Evolutionary conservation across 1,139 yeast species (phyloP).

Genomic region (Sugiyamaella xylanicola): DNA sequence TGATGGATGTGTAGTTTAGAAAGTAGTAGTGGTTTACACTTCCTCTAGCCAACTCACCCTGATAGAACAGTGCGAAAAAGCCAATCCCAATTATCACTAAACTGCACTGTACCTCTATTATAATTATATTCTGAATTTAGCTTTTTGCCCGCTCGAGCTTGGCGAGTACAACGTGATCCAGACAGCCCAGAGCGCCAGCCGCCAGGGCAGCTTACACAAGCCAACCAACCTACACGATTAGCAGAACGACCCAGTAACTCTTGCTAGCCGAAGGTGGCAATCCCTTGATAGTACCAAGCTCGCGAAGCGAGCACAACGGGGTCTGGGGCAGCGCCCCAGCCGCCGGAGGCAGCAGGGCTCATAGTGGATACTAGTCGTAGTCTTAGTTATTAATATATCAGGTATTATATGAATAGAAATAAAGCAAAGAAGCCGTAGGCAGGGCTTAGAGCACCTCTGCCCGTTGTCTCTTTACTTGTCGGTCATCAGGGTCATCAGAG

Average conservation of each 20-base stretch:
- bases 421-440: background rate
- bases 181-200: too few relatives aligned
- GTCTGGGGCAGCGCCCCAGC: conserved; percentile 2
- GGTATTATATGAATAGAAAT: background rate
- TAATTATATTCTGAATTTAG: too few relatives aligned
- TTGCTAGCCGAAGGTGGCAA: background rate
- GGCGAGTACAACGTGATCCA: too few relatives aligned
- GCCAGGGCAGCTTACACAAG: too few relatives aligned
- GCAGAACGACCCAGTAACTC: background rate
- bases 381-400: background rate
- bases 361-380: background rate
- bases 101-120: too few relatives aligned
- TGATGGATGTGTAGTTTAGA: too few relatives aligned
- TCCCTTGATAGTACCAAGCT: background rate
- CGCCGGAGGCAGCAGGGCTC: background rate
- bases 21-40: too few relatives aligned
- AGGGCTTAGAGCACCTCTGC: conserved; percentile 6
- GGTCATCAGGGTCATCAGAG: conserved; percentile 20
- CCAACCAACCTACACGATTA: too few relatives aligned
- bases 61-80: too few relatives aligned
- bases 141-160: too few relatives aligned
- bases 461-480: conserved; percentile 19
- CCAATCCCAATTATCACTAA: too few relatives aligned
- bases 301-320: background rate
- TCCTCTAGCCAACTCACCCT: too few relatives aligned